phyloP scores from a whole-genome alignment of 2,329 filamentous ascomycete genomes.

The Trichoderma citrinoviride region DNA sequence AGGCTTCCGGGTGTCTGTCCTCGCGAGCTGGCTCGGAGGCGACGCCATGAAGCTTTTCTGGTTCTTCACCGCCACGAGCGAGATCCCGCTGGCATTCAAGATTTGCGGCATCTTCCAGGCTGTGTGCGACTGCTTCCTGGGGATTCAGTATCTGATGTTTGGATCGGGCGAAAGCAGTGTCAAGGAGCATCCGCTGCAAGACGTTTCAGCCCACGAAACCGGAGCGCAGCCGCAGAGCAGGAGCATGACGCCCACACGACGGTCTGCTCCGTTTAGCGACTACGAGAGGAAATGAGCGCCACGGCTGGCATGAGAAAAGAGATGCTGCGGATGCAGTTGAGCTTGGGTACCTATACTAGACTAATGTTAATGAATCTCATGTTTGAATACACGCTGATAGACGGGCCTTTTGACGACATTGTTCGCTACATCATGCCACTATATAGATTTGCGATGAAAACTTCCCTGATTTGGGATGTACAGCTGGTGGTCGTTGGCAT shows the following conservation, averaged over 20 bases:
- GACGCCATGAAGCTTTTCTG: slow-evolving; percentile 86
- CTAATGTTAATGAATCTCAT: slow-evolving; percentile 19
- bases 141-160: slow-evolving; percentile 71
- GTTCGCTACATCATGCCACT: background rate
- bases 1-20: slow-evolving; percentile 72
- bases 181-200: slow-evolving; percentile 41
- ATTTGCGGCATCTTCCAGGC: slow-evolving; percentile 80
- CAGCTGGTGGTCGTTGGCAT: too few relatives aligned
- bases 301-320: background rate
- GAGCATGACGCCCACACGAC: slow-evolving; percentile 41
- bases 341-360: slow-evolving; percentile 13
- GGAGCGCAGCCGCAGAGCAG: slow-evolving; percentile 34
- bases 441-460: background rate
- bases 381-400: slow-evolving; percentile 1
- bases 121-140: slow-evolving; percentile 69
- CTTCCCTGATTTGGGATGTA: background rate
- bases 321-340: too few relatives aligned
- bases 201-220: slow-evolving; percentile 34
- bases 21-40: slow-evolving; percentile 74
- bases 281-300: slow-evolving; percentile 31
- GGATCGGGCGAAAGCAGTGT: slow-evolving; percentile 47
- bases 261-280: slow-evolving; percentile 40
- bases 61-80: slow-evolving; percentile 70
- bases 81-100: slow-evolving; percentile 77
- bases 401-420: background rate